Conservation (phyloP, 768 basidiomycete genomes). For the Podaxis carcinomalis region DNA sequence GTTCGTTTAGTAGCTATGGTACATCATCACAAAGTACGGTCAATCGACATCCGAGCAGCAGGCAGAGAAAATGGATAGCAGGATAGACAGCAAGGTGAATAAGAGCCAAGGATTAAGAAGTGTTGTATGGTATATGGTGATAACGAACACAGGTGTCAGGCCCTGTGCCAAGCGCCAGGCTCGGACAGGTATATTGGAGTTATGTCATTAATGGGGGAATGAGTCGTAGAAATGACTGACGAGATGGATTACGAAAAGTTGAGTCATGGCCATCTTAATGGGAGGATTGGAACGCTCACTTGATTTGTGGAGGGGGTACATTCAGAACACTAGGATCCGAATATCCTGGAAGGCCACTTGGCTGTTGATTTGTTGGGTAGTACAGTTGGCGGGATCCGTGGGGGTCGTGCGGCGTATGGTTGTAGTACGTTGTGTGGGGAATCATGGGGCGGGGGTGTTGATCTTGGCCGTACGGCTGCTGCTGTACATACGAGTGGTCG, state of each 20-base stretch:
- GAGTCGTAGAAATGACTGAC: not conserved
- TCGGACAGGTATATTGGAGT: not conserved
- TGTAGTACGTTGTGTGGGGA: not conserved
- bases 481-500: not conserved
- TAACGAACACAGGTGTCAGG: not conserved
- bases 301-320: not conserved
- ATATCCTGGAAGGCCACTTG: conserved; percentile 1
- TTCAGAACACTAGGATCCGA: not conserved
- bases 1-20: too few relatives aligned
- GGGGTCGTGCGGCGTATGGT: not conserved
- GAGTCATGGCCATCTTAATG: not conserved
- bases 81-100: not conserved
- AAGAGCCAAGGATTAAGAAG: not conserved
- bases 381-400: not conserved
- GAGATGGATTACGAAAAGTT: not conserved
- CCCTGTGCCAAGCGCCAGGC: not conserved
- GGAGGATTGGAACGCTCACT: not conserved
- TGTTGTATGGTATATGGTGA: not conserved
- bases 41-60: not conserved
- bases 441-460: not conserved
- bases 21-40: not conserved
- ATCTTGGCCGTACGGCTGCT: not conserved
- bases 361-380: conserved; percentile 1
- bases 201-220: not conserved
- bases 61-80: not conserved